These are phyloP conservation scores for Paramecium caudatum DNA, from an alignment of 73 alveolate species.

Conservation along the genomic window DNA sequence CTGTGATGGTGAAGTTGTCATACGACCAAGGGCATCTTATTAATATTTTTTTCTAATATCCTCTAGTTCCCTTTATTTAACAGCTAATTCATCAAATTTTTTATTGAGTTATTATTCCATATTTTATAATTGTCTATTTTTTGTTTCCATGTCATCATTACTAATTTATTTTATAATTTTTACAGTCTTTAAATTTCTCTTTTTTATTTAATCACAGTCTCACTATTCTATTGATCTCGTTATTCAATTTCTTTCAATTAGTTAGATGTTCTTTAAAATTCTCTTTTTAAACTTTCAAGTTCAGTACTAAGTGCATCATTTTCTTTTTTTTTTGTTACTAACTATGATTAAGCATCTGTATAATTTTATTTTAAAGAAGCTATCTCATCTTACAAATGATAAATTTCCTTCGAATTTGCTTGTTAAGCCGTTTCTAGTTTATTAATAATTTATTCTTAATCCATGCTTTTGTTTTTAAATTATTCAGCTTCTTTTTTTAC, in stretches of 20 bases:
- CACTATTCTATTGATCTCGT: slow-evolving; percentile 29
- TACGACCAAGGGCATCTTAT: slow-evolving; percentile 35
- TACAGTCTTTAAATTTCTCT: slow-evolving; percentile 50
- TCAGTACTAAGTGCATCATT: slow-evolving; percentile 36
- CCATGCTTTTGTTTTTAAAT: neutral
- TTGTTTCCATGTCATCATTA: slow-evolving; percentile 56
- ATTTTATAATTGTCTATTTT: neutral
- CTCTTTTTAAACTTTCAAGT: slow-evolving; percentile 34
- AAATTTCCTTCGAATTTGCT: neutral
- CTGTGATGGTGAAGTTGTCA: slow-evolving; percentile 11
- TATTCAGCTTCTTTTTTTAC: slow-evolving; percentile 29
- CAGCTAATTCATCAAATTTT: slow-evolving; percentile 17
- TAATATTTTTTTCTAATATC: neutral
- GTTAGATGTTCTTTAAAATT: neutral
- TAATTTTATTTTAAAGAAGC: neutral
- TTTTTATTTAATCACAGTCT: slow-evolving; percentile 22
- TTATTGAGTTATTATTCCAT: slow-evolving; percentile 50
- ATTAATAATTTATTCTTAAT: slow-evolving; percentile 10
- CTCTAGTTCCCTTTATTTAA: slow-evolving; percentile 22
- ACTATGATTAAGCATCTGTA: neutral
- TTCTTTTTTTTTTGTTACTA: slow-evolving; percentile 39
- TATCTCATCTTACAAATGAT: slow-evolving; percentile 2
- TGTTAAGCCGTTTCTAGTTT: slow-evolving; percentile 31
- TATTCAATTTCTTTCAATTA: neutral
- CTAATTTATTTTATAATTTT: neutral